These are phyloP conservation scores for Dipteronia dyeriana DNA, from an alignment of 345 rosid genomes.

Conservation along the genomic window DNA sequence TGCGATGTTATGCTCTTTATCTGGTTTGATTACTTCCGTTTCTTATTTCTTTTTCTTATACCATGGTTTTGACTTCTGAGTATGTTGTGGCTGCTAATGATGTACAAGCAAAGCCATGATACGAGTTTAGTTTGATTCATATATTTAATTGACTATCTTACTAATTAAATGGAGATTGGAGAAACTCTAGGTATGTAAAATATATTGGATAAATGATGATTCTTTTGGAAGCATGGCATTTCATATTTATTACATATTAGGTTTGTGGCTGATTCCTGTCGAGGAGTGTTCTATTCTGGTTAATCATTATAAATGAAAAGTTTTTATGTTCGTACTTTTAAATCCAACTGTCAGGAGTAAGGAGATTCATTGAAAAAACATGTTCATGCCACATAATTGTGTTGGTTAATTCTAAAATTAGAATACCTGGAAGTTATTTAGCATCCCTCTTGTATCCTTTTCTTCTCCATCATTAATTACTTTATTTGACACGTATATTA, in stretches of 20 bases:
- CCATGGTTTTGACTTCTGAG: conserved; percentile 9
- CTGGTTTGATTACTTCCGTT: conserved; percentile 53
- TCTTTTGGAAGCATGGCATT: not conserved
- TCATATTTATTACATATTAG: not conserved
- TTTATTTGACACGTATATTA: not conserved
- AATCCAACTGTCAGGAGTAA: not conserved
- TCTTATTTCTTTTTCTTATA: not conserved
- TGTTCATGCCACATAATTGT: not conserved
- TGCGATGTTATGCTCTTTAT: conserved; percentile 89
- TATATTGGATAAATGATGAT: not conserved
- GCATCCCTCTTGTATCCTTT: not conserved
- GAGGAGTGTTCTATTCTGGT: not conserved
- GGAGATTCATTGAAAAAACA: not conserved
- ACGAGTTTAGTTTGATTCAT: not conserved
- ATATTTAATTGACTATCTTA: not conserved
- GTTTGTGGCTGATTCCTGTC: not conserved
- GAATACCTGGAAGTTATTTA: not conserved
- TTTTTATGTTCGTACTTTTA: not conserved
- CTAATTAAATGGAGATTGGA: not conserved
- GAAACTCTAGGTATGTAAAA: not conserved
- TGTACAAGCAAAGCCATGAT: not conserved
- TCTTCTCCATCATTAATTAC: too few relatives aligned
- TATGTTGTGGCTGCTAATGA: not conserved
- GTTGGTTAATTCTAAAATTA: not conserved
- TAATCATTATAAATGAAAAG: not conserved